phyloP scores from a whole-genome alignment of 495 filamentous ascomycete species.

The Penicillium daleae region DNA sequence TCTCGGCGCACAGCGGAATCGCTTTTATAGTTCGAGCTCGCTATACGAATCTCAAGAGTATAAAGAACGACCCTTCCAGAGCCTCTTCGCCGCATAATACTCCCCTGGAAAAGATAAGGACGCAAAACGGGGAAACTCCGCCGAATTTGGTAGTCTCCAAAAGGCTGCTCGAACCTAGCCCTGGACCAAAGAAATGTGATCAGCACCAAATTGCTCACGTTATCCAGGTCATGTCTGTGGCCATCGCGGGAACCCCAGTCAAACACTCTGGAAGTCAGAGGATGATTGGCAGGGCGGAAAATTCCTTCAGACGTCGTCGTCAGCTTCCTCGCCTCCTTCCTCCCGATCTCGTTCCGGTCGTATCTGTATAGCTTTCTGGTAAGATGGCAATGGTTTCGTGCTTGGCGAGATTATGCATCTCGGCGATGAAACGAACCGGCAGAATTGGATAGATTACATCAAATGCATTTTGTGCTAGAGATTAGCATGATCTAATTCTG shows the following conservation, averaged over 20 bases:
- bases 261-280: slow-evolving; percentile 31
- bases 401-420: slow-evolving; percentile 1
- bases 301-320: background rate
- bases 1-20: background rate
- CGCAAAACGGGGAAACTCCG: background rate
- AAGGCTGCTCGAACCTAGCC: slow-evolving; percentile 8
- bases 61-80: background rate
- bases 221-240: background rate
- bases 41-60: background rate
- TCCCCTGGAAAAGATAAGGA: background rate
- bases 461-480: background rate
- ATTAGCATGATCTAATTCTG: slow-evolving; percentile 4
- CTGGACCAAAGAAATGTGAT: slow-evolving; percentile 2
- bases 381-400: background rate
- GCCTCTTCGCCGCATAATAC: background rate
- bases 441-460: background rate
- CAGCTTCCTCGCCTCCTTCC: background rate
- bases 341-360: slow-evolving; percentile 9
- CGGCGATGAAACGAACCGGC: background rate
- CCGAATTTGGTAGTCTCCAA: background rate
- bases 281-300: slow-evolving; percentile 14
- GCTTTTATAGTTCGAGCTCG: background rate
- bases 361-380: slow-evolving; percentile 9
- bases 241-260: slow-evolving; percentile 6
- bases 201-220: slow-evolving; percentile 9